Evolutionary conservation across 2,329 filamentous ascomycete genomes (phyloP).

Genomic region (Xylariaceae sp.): DNA sequence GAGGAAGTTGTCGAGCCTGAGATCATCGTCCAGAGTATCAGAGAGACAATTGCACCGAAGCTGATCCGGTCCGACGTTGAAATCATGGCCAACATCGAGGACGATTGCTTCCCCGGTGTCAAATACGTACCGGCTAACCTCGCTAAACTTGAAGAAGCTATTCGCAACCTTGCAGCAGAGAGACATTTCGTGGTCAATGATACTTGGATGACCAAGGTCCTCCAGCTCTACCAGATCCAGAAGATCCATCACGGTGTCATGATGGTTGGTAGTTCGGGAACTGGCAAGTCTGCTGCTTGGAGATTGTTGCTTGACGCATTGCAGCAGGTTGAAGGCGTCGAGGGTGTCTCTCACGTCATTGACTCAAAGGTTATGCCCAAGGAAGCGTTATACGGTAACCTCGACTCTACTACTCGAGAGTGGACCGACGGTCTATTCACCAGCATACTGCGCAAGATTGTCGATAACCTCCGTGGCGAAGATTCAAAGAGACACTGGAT

Average conservation of each 20-base stretch:
- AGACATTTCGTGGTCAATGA: conserved; percentile 86
- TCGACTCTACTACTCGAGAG: conserved; percentile 94
- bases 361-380: conserved; percentile 99
- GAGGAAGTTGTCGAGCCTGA: conserved; percentile 84
- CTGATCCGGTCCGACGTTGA: conserved; percentile 89
- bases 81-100: conserved; percentile 78
- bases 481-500: conserved; percentile 98
- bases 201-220: conserved; percentile 93
- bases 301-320: conserved; percentile 84
- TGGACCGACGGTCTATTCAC: conserved; percentile 99
- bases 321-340: conserved; percentile 82
- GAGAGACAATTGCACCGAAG: conserved; percentile 97
- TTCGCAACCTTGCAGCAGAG: conserved; percentile 75
- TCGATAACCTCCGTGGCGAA: conserved; percentile 96
- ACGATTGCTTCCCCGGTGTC: conserved; percentile 83
- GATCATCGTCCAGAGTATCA: conserved; percentile 96
- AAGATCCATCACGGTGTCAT: conserved; percentile 98
- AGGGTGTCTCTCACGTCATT: conserved; percentile 95
- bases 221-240: conserved; percentile 97
- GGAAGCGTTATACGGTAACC: conserved; percentile 88
- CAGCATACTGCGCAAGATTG: conserved; percentile 94
- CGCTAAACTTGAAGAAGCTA: conserved; percentile 70
- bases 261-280: conserved; percentile 99
- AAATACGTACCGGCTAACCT: conserved; percentile 88
- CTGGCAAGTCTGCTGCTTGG: conserved; percentile 95